Evolutionary conservation across 305 asterid genomes (phyloP).

Genomic region (Solanum aculeatissimum): DNA sequence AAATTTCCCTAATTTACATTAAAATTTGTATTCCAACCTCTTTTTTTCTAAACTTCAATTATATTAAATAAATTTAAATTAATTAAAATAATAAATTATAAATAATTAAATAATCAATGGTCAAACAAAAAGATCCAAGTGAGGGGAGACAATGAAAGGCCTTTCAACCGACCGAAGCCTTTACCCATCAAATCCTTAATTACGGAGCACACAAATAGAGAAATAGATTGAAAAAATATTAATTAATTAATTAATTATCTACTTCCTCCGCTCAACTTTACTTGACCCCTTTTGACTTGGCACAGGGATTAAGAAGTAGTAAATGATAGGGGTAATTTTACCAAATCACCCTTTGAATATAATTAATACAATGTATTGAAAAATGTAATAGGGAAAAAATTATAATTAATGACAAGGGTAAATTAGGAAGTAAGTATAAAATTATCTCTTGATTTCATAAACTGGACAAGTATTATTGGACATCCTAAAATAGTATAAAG

Average conservation of each 20-base stretch:
- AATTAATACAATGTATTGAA: no score
- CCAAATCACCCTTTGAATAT: no score
- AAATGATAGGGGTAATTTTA: no score
- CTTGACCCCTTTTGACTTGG: no score
- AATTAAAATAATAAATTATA: background rate
- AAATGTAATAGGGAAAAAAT: no score
- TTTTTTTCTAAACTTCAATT: background rate
- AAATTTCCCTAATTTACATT: background rate
- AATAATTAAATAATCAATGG: background rate
- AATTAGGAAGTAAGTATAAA: no score
- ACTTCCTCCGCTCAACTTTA: no score
- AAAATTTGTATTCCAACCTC: background rate
- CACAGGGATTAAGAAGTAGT: no score
- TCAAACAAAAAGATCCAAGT: background rate
- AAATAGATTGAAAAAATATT: background rate
- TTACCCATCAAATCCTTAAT: background rate
- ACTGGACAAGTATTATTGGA: no score
- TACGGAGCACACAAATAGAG: background rate
- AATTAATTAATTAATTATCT: background rate
- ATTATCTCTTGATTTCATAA: no score
- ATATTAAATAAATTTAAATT: background rate
- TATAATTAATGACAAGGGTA: no score
- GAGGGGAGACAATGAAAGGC: background rate
- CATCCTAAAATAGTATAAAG: no score
- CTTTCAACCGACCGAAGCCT: background rate